Conservation (phyloP, 2,329 filamentous ascomycete species). For the Fusarium continuum region DNA sequence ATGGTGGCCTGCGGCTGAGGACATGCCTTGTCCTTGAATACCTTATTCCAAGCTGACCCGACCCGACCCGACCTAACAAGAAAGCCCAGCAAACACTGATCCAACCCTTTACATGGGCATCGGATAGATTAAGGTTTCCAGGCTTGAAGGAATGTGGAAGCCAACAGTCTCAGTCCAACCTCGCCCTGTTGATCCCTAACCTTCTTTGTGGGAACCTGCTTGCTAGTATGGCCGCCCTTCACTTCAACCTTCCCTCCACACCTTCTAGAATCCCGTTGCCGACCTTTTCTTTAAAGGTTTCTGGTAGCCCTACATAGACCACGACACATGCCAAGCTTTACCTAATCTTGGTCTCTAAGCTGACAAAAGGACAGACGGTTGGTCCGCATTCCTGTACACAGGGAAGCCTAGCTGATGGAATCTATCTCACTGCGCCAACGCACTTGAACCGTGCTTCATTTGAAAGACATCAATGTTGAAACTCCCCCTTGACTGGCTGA, state of each 20-base stretch:
- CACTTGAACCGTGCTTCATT: neutral
- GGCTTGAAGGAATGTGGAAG: neutral
- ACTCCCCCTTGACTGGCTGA: neutral
- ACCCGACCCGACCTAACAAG: neutral
- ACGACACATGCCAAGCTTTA: neutral
- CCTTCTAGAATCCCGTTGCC: slow-evolving; percentile 16
- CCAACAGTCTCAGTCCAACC: slow-evolving; percentile 1
- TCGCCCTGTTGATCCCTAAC: neutral
- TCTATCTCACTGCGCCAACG: neutral
- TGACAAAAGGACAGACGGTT: neutral
- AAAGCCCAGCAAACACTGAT: neutral
- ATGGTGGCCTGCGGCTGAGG: slow-evolving; percentile 16
- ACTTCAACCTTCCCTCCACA: neutral
- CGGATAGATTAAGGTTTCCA: slow-evolving; percentile 1
- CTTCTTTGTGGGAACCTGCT: slow-evolving; percentile 4
- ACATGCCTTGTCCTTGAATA: slow-evolving; percentile 10
- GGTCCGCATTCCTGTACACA: neutral
- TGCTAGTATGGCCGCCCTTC: neutral
- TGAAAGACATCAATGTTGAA: neutral
- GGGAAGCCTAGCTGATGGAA: neutral
- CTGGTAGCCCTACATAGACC: neutral
- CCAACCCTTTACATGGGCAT: slow-evolving; percentile 1
- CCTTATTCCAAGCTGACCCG: neutral
- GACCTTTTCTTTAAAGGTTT: slow-evolving; percentile 4
- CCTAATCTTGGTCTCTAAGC: neutral